Base-by-base conservation (phyloP, 257 asterid species). In the Orobanche coerulescens region DNA sequence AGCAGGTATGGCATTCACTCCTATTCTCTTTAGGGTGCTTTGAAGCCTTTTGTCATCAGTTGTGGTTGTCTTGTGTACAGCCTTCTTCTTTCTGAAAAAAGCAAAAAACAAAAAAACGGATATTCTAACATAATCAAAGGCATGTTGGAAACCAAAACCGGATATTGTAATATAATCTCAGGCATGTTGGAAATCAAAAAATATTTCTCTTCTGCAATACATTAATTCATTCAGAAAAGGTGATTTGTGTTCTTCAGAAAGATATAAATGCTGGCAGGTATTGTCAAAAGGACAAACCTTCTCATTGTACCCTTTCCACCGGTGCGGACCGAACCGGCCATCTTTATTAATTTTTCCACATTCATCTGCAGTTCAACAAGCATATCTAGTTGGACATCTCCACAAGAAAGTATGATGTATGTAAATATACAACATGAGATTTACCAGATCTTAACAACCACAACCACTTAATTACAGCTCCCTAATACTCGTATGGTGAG, bases 271-370 rank as follows among this genome's bases (percentile, higher is more conserved):
- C 22, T 9, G 24, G 14, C 36, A 31, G 6, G 50, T 18, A 26
- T 26, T 26, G 31, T 5, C 31, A 26, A 6, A 11, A 42, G 58
- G 13, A 63, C 60, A 22, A 47, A 85, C 94, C 94, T 85, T 71
- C 90, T 71, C 78, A 80, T 36, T 64, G 85, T 80, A 43, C 94
- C 94, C 81, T 85, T 85, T 12, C 87, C 90, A 52, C 94, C 94
- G 0, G 90, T 85, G 22, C 87, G 81, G 75, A 85, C 90, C 16
- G 87, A 80, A 34, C 90, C 90, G 9, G 90, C 90, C 87, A 85
- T 85, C 82, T 80, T 85, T 72, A 22, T 73, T 49, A 85, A 66
- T 72, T 82, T 85, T 64, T 82, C 94, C 63, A 82, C 87, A 75
- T 85, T 82, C 94, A 85, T 85, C 90, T 85, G 58, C n/a, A 70